A percentile compares a stretch with the other conserved stretches of the same genome.
Conservation (phyloP, 2,329 filamentous ascomycete genomes). For the Aureobasidium musti region DNA sequence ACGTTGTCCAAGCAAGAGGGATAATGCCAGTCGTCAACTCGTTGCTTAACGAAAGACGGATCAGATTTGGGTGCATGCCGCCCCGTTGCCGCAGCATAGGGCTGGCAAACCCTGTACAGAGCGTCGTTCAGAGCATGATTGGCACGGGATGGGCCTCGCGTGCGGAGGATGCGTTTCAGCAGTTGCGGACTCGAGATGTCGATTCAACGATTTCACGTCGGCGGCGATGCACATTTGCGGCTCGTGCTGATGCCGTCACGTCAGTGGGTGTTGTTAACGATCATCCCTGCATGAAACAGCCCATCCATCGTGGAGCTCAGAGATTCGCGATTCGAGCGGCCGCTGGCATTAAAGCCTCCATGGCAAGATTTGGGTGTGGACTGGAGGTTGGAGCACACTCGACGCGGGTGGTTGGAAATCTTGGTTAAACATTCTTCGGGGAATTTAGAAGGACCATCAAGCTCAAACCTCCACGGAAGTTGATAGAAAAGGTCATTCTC, state of each 20-base stretch:
- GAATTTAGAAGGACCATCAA: not conserved
- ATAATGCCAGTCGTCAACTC: not conserved
- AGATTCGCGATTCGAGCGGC: not conserved
- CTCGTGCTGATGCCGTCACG: constrained; percentile 9
- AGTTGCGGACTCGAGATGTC: not conserved
- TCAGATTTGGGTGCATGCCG: constrained; percentile 9
- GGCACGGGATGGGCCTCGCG: not conserved
- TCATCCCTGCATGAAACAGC: constrained; percentile 18
- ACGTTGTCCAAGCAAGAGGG: constrained; percentile 4
- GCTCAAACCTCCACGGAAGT: not conserved
- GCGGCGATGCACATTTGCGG: not conserved
- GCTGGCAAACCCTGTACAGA: constrained; percentile 6
- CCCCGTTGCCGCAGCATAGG: not conserved
- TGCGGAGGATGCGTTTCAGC: not conserved
- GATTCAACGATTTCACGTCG: not conserved
- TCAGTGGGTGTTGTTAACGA: not conserved
- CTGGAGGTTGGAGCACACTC: not conserved
- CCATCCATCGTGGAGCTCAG: not conserved
- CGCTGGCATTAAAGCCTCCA: not conserved
- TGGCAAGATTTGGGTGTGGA: not conserved
- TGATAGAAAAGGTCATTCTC: not conserved
- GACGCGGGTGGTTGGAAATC: not conserved
- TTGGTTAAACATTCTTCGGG: not conserved
- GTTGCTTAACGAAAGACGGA: not conserved
- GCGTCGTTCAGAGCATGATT: not conserved